Conservation (phyloP, 2,329 filamentous ascomycete genomes). For the Talaromyces sp. region DNA sequence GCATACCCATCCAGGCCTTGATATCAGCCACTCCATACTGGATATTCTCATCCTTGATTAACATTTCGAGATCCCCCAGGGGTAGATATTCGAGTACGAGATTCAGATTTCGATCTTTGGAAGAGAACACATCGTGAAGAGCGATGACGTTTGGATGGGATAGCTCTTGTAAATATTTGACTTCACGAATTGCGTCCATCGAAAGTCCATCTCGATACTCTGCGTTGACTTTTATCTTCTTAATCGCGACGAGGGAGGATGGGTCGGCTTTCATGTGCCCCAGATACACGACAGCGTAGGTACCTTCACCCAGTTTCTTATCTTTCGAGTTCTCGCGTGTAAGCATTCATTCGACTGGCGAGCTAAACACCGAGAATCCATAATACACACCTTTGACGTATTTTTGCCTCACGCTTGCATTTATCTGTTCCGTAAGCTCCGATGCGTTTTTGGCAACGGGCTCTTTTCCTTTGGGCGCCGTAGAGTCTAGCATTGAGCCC, state of each 20-base stretch:
- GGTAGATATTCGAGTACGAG: constrained; percentile 92
- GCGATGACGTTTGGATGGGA: constrained; percentile 94
- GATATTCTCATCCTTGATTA: constrained; percentile 81
- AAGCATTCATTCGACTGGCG: neutral
- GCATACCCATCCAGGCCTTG: constrained; percentile 98
- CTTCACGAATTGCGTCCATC: constrained; percentile 90
- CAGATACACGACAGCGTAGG: constrained; percentile 91
- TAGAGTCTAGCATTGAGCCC: constrained; percentile 25
- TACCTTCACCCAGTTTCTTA: constrained; percentile 90
- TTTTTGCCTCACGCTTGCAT: constrained; percentile 75
- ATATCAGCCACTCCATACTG: constrained; percentile 84
- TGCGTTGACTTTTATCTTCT: constrained; percentile 50
- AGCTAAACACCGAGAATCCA: neutral
- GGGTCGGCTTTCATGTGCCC: constrained; percentile 73
- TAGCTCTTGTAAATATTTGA: constrained; percentile 91
- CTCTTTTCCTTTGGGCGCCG: constrained; percentile 29
- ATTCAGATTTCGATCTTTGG: constrained; percentile 93
- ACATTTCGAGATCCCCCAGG: constrained; percentile 88
- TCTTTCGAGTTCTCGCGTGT: constrained; percentile 43
- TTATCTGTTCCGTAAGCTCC: constrained; percentile 66
- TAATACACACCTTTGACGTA: constrained; percentile 70
- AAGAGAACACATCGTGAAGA: constrained; percentile 86
- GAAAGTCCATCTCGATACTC: constrained; percentile 82
- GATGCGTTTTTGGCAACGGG: constrained; percentile 28
- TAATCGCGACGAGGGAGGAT: constrained; percentile 66